Evolutionary conservation across 1,284 basidiomycete species (phyloP), one percentile per base, ranked within the genome.

Genomic region (Golubevia pallescens): DNA sequence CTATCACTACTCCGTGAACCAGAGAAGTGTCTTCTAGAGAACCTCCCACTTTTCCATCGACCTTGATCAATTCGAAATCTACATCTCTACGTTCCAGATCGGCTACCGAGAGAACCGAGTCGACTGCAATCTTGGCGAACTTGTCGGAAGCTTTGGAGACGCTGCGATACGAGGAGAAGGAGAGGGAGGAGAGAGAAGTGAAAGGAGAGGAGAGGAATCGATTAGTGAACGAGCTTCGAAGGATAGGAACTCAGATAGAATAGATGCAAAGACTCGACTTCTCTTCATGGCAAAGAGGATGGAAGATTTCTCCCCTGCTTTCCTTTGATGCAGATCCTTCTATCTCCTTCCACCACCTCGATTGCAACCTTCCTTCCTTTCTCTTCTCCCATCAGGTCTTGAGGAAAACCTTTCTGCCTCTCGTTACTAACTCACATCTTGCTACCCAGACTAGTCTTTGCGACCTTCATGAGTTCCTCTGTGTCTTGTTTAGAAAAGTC

Each of bases 31-130:
- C 81, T 62, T 84, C 80, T 24, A 84, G 69, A 19, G 66, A 74
- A 51, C 81, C 81, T 20, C 81, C 81, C 2, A 81, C 74, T 57
- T 84, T 84, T 56, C 81, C 81, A 66, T 84, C 81, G 16, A 84
- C 80, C 69, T 84, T 84, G 78, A 84, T 84, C 48, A 84, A 71
- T 66, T 84, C 81, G 62, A 84, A 84, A 65, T 84, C 81, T n/a
- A 84, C 81, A 64, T 83, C 79, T 51, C 71, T 68, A 32, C 81
- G 73, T 65, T 78, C 70, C 51, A 84, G 65, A 57, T 84, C 81
- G 2, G 81, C 81, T 1, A 84, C 81, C 0, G 77, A 80, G 3
- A 84, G 73, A 53, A 84, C 81, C 21, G 81, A 69, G 58, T 83
- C 81, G 60, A 80, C 78, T 14, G 80, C 81, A 57, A 84, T 84